Evolutionary conservation across 768 basidiomycete species (phyloP).

Genomic region (Tylopilus felleus): DNA sequence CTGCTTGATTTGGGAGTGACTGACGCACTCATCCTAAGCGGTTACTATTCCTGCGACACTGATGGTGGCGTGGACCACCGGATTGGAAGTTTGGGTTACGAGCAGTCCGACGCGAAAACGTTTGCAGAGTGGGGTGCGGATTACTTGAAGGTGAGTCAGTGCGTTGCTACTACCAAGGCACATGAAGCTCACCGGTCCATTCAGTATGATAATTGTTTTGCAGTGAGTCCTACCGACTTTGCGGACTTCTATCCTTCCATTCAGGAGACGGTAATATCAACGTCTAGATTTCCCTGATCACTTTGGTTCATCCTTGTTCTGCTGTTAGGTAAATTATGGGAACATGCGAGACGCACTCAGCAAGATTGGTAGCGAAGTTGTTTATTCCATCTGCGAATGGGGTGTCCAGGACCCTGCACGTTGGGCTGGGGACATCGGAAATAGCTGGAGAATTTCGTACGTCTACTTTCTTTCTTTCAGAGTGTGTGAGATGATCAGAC

Average conservation of each 20-base stretch:
- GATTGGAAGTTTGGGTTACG: slow-evolving; percentile 11
- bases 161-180: no score
- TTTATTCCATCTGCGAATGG: slow-evolving; percentile 52
- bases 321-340: not conserved
- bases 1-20: no score
- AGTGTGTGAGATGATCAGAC: not conserved
- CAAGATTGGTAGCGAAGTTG: slow-evolving; percentile 22
- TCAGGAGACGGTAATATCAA: slow-evolving; percentile 1
- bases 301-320: not conserved
- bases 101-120: slow-evolving; percentile 5
- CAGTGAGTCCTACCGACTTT: slow-evolving; percentile 3
- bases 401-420: slow-evolving; percentile 53
- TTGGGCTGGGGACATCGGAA: slow-evolving; percentile 43
- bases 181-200: no score
- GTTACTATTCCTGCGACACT: slow-evolving; percentile 8
- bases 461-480: slow-evolving; percentile 1
- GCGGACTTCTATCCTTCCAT: not conserved
- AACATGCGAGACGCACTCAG: slow-evolving; percentile 11
- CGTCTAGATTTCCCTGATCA: not conserved
- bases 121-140: slow-evolving; percentile 7
- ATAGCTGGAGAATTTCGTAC: slow-evolving; percentile 51
- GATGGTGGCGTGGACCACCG: not conserved
- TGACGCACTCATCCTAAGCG: not conserved
- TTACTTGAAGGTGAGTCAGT: slow-evolving; percentile 16
- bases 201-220: slow-evolving; percentile 16